Evolutionary conservation across 257 asterid species (phyloP).

Genomic region (Lycium ferocissimum): DNA sequence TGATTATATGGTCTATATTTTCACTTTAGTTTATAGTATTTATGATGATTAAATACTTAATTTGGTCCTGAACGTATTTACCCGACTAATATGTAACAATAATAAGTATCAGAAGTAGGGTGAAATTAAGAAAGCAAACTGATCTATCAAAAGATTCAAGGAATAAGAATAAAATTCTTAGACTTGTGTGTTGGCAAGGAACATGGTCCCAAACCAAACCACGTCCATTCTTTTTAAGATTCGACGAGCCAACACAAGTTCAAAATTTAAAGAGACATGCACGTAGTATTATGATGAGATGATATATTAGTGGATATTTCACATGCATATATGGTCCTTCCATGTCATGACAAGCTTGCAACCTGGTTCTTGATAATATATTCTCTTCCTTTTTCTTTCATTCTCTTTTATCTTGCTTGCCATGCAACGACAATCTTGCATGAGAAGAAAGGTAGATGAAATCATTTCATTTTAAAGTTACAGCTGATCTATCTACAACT

Average conservation of each 20-base stretch:
- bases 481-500: slow-evolving; percentile 29
- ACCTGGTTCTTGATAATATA: background rate
- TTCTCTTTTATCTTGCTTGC: slow-evolving; percentile 33
- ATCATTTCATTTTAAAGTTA: slow-evolving; percentile 35
- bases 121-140: background rate
- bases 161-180: background rate
- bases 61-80: background rate
- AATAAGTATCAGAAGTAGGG: background rate
- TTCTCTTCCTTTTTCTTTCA: slow-evolving; percentile 27
- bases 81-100: background rate
- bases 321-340: slow-evolving; percentile 23
- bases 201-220: slow-evolving; percentile 20
- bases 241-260: slow-evolving; percentile 33
- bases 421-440: slow-evolving; percentile 43
- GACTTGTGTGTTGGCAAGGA: background rate
- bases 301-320: background rate
- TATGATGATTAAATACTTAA: background rate
- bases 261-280: slow-evolving; percentile 34
- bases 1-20: background rate
- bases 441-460: slow-evolving; percentile 40
- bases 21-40: background rate
- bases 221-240: background rate
- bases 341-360: slow-evolving; percentile 31
- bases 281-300: background rate
- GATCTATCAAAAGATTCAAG: background rate